phyloP scores from a whole-genome alignment of 2,329 filamentous ascomycete genomes.

The Epichloe aotearoae region DNA sequence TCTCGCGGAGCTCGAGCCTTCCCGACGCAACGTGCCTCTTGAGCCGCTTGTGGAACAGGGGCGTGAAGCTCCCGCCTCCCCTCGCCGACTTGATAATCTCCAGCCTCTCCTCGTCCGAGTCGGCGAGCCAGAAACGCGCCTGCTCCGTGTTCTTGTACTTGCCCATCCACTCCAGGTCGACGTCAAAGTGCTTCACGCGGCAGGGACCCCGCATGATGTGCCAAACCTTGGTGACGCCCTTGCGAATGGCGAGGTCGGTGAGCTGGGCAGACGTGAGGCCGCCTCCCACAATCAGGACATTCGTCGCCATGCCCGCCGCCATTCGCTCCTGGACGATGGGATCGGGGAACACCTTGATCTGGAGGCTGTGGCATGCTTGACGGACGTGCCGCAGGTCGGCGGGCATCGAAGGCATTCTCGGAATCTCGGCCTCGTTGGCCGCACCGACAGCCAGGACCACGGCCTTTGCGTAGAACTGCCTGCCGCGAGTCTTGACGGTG shows the following conservation, averaged over 20 bases:
- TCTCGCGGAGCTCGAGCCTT: slow-evolving; percentile 40
- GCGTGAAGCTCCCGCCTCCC: slow-evolving; percentile 65
- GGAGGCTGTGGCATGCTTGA: slow-evolving; percentile 50
- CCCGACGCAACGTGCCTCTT: slow-evolving; percentile 42
- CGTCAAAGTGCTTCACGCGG: slow-evolving; percentile 63
- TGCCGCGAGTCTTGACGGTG: slow-evolving; percentile 44
- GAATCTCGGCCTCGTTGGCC: slow-evolving; percentile 43
- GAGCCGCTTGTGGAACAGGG: slow-evolving; percentile 52
- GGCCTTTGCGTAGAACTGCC: slow-evolving; percentile 40
- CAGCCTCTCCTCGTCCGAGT: slow-evolving; percentile 54
- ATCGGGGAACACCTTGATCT: slow-evolving; percentile 46
- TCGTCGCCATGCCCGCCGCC: slow-evolving; percentile 34
- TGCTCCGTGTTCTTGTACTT: slow-evolving; percentile 72
- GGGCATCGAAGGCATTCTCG: slow-evolving; percentile 22
- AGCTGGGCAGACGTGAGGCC: slow-evolving; percentile 67
- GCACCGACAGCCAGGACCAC: slow-evolving; percentile 62
- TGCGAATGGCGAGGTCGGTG: slow-evolving; percentile 49
- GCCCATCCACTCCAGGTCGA: slow-evolving; percentile 65
- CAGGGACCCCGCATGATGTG: slow-evolving; percentile 50
- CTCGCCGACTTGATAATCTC: slow-evolving; percentile 53
- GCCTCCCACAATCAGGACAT: slow-evolving; percentile 59
- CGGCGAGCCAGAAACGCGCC: slow-evolving; percentile 63
- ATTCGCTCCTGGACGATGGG: slow-evolving; percentile 39
- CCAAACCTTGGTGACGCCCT: slow-evolving; percentile 54
- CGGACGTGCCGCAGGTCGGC: slow-evolving; percentile 10